Evolutionary conservation across 768 basidiomycete genomes (phyloP).

Genomic region (Punctularia strigosozonata): DNA sequence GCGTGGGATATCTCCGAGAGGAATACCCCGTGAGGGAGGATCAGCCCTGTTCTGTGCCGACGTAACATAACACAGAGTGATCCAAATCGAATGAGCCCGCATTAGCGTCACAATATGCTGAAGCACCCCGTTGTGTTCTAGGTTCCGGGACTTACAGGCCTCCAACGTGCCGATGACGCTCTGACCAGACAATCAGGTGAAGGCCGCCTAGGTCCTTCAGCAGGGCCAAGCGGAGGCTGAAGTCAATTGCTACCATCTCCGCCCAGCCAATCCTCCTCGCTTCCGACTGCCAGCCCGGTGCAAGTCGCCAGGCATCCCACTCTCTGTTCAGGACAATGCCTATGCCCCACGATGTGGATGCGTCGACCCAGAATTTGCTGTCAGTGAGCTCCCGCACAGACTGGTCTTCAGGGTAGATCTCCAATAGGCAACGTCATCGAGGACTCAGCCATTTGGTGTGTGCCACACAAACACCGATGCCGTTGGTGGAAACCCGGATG

Average conservation of each 20-base stretch:
- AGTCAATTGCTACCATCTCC: neutral
- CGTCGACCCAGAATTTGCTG: neutral
- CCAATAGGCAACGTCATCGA: no score
- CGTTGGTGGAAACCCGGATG: no score
- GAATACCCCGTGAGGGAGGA: conserved; percentile 19
- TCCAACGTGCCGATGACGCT: neutral
- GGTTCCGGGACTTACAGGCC: no score
- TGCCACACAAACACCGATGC: no score
- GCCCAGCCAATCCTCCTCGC: neutral
- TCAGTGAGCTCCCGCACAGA: no score
- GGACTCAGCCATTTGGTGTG: no score
- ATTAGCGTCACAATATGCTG: no score
- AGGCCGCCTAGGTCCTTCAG: no score
- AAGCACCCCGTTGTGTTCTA: no score
- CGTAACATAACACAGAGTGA: conserved; percentile 12
- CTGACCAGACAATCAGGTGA: neutral
- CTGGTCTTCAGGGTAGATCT: no score
- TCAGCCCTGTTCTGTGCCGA: conserved; percentile 18
- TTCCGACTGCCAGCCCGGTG: neutral
- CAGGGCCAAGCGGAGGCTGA: neutral
- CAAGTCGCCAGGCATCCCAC: neutral
- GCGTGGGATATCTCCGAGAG: no score
- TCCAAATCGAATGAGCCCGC: conserved; percentile 2
- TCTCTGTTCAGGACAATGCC: neutral
- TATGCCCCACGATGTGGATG: neutral